Evolutionary conservation across 305 asterid genomes (phyloP).

Genomic region (Salvia sclarea): DNA sequence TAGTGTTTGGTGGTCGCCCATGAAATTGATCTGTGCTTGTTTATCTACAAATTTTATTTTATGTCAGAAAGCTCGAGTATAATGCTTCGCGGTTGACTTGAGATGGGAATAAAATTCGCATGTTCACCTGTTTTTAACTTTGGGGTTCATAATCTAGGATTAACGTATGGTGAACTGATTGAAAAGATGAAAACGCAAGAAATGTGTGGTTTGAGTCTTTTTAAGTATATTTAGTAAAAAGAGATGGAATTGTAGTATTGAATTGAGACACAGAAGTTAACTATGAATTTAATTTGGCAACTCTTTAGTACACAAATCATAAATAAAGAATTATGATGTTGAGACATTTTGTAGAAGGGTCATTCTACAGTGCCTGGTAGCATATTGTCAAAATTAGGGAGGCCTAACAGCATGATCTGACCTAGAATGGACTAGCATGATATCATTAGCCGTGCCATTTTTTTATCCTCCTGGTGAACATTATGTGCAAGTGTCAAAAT

Average conservation of each 20-base stretch:
- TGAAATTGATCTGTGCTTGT: conserved; percentile 16
- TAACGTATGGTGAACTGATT: not conserved
- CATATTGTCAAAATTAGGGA: not conserved
- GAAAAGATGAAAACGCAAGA: conserved; percentile 9
- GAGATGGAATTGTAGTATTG: conserved; percentile 12
- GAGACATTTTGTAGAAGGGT: no score
- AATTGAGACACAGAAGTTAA: not conserved
- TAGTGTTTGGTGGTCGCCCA: not conserved
- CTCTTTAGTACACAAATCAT: not conserved
- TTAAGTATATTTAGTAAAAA: not conserved
- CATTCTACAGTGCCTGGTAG: not conserved
- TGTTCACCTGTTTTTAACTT: not conserved
- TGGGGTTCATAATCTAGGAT: not conserved
- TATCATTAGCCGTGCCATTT: not conserved
- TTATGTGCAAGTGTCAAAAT: not conserved
- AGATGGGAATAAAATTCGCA: not conserved
- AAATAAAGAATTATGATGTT: not conserved
- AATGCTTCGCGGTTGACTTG: conserved; percentile 3
- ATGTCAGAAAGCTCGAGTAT: not conserved
- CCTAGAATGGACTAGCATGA: not conserved
- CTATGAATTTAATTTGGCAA: not conserved
- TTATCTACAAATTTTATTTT: not conserved
- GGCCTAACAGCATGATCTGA: conserved; percentile 18
- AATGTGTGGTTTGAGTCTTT: conserved; percentile 1
- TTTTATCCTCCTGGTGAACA: not conserved